Conservation (phyloP, 495 filamentous ascomycete genomes). For the Umbilicaria muhlenbergii region DNA sequence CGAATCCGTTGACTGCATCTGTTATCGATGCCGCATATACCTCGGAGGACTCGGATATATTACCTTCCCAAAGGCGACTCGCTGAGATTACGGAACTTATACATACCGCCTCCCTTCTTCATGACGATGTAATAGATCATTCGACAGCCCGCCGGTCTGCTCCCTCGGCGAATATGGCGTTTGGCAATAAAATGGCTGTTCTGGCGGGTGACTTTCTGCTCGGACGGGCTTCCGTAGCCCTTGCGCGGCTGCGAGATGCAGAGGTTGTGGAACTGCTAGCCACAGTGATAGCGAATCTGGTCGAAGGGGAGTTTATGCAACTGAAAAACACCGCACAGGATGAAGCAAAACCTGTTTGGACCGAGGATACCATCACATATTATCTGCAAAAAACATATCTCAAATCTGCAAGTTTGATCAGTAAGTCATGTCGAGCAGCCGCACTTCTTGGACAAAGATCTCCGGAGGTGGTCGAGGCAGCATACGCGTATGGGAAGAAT, state of each 20-base stretch:
- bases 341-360: slow-evolving; percentile 66
- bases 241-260: slow-evolving; percentile 77
- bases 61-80: slow-evolving; percentile 81
- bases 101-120: slow-evolving; percentile 87
- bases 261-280: slow-evolving; percentile 91
- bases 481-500: slow-evolving; percentile 84
- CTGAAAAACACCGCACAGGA: slow-evolving; percentile 88
- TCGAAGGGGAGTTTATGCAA: slow-evolving; percentile 99
- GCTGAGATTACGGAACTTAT: slow-evolving; percentile 96
- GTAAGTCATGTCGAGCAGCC: slow-evolving; percentile 82
- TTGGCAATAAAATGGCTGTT: slow-evolving; percentile 98
- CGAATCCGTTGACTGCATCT: slow-evolving; percentile 29
- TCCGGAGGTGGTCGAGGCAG: slow-evolving; percentile 68
- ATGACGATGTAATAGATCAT: slow-evolving; percentile 96
- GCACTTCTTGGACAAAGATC: slow-evolving; percentile 70
- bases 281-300: slow-evolving; percentile 91
- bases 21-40: slow-evolving; percentile 32
- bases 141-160: slow-evolving; percentile 66
- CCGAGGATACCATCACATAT: slow-evolving; percentile 74
- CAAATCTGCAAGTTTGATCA: slow-evolving; percentile 89
- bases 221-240: slow-evolving; percentile 80
- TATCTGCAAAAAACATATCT: slow-evolving; percentile 99
- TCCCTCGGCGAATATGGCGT: slow-evolving; percentile 79
- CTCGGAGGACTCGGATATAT: slow-evolving; percentile 52
- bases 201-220: slow-evolving; percentile 90